These are phyloP conservation scores for Alnus rubra DNA, from an alignment of 306 rosid species.

Conservation along the genomic window DNA sequence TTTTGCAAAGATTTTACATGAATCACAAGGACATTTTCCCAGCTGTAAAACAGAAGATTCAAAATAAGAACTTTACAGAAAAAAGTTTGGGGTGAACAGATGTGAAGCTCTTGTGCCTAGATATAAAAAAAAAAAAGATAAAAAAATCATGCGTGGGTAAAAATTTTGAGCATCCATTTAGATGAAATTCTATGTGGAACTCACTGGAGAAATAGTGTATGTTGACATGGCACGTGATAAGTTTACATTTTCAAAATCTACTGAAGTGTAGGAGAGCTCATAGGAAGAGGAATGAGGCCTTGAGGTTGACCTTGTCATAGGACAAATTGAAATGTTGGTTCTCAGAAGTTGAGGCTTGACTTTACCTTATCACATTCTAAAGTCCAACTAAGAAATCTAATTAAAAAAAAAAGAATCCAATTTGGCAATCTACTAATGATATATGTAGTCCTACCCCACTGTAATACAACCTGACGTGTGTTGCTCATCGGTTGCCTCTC, in stretches of 20 bases:
- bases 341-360: not conserved
- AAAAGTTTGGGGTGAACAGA: not conserved
- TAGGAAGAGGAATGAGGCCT: not conserved
- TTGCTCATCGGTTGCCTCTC: not conserved
- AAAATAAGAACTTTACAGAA: not conserved
- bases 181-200: not conserved
- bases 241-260: not conserved
- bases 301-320: not conserved
- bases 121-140: not conserved
- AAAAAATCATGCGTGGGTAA: too few relatives aligned
- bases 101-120: not conserved
- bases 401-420: not conserved
- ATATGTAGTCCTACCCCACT: not conserved
- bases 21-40: not conserved
- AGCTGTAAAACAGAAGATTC: not conserved
- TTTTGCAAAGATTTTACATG: constrained; percentile 1
- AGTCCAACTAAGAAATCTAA: not conserved
- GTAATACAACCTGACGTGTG: not conserved
- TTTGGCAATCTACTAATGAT: not conserved
- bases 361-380: not conserved
- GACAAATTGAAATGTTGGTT: not conserved
- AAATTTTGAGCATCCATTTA: not conserved
- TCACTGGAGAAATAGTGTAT: not conserved
- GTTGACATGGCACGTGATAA: not conserved
- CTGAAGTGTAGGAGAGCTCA: not conserved